Evolutionary conservation across 2,329 filamentous ascomycete genomes (phyloP).

Genomic region (Blumeria graminis): DNA sequence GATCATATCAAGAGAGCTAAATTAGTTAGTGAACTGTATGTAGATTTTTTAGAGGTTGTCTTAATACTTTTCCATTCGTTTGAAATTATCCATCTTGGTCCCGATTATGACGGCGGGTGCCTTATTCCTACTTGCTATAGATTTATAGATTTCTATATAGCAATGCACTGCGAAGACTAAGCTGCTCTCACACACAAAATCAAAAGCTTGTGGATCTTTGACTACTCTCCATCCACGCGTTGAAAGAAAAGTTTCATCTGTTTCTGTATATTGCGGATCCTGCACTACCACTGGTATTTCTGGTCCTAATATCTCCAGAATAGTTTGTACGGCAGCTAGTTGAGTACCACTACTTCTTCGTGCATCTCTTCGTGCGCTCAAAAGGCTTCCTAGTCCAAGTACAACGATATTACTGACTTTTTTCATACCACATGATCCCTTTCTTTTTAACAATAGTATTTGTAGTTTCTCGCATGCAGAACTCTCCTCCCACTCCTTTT

Average conservation of each 20-base stretch:
- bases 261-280: slow-evolving; percentile 14
- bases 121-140: slow-evolving; percentile 6
- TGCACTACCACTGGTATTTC: slow-evolving; percentile 8
- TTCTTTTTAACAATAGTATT: slow-evolving; percentile 3
- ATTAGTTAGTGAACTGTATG: not conserved
- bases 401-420: slow-evolving; percentile 11
- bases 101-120: slow-evolving; percentile 12
- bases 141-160: slow-evolving; percentile 12
- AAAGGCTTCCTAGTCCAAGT: slow-evolving; percentile 14
- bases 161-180: slow-evolving; percentile 16
- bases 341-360: slow-evolving; percentile 12
- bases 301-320: slow-evolving; percentile 7
- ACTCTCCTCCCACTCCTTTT: slow-evolving; percentile 11
- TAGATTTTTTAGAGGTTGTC: not conserved
- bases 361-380: slow-evolving; percentile 11
- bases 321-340: slow-evolving; percentile 12
- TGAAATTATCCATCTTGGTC: slow-evolving; percentile 13
- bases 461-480: slow-evolving; percentile 7
- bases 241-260: slow-evolving; percentile 12
- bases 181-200: slow-evolving; percentile 7
- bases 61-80: slow-evolving; percentile 8
- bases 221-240: slow-evolving; percentile 10
- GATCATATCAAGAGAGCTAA: slow-evolving; percentile 4
- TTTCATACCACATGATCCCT: not conserved
- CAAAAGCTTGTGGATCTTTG: slow-evolving; percentile 13